These are phyloP conservation scores for Symbiotaphrina buchneri DNA, from an alignment of 495 filamentous ascomycete species.

Conservation along the genomic window DNA sequence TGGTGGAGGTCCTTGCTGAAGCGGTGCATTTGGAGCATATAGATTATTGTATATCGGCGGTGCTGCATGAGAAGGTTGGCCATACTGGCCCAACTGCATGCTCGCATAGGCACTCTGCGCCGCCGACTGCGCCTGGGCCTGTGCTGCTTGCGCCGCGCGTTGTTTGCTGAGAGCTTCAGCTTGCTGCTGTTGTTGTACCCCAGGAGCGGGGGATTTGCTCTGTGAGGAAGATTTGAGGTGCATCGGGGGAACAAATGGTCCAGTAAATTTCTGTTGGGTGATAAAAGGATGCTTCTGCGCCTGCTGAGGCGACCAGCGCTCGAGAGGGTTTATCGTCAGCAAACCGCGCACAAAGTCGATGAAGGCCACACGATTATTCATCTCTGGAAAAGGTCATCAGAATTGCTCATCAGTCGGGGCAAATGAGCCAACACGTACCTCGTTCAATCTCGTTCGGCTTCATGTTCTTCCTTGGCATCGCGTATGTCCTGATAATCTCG, in stretches of 20 bases:
- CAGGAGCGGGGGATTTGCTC: slow-evolving; percentile 74
- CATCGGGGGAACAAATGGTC: slow-evolving; percentile 93
- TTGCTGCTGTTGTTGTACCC: slow-evolving; percentile 93
- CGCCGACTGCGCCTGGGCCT: slow-evolving; percentile 21
- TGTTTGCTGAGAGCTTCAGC: slow-evolving; percentile 83
- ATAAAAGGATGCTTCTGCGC: slow-evolving; percentile 97
- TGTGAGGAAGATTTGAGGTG: slow-evolving; percentile 69
- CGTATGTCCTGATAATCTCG: slow-evolving; percentile 91
- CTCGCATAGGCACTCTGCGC: slow-evolving; percentile 28
- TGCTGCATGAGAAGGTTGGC: slow-evolving; percentile 17
- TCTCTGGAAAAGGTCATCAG: slow-evolving; percentile 35
- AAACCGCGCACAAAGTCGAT: slow-evolving; percentile 98
- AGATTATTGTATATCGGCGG: slow-evolving; percentile 58
- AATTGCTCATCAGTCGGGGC: neutral
- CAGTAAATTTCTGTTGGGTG: slow-evolving; percentile 92
- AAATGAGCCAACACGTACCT: slow-evolving; percentile 51
- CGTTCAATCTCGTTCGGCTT: slow-evolving; percentile 89
- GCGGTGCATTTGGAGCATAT: slow-evolving; percentile 25
- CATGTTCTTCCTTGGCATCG: slow-evolving; percentile 99
- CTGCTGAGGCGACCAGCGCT: slow-evolving; percentile 95
- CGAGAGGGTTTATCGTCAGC: slow-evolving; percentile 84
- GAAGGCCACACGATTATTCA: slow-evolving; percentile 95
- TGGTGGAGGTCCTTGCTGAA: slow-evolving; percentile 60
- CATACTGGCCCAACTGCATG: slow-evolving; percentile 37
- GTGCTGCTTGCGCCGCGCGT: slow-evolving; percentile 38